Conservation (phyloP, 192 early-diverging fungal genomes). For the Physocladia obscura region DNA sequence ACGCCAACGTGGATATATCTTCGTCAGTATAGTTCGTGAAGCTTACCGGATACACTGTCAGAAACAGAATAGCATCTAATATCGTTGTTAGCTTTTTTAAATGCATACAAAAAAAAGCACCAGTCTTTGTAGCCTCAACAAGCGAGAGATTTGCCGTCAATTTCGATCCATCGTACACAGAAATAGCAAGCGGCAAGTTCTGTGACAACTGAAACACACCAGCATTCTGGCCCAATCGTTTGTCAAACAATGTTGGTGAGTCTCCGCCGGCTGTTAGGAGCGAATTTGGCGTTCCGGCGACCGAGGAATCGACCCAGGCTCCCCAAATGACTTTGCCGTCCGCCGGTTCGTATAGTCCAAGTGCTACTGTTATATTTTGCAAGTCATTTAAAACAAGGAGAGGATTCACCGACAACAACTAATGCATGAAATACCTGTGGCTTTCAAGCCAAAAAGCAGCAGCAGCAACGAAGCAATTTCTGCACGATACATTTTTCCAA, state of each 20-base stretch:
- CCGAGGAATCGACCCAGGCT: constrained; percentile 19
- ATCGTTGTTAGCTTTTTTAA: no score
- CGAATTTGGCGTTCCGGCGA: not conserved
- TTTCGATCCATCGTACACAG: not conserved
- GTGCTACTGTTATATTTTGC: no score
- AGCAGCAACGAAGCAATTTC: no score
- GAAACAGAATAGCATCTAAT: constrained; percentile 24
- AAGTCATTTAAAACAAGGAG: no score
- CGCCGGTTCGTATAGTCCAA: constrained; percentile 26
- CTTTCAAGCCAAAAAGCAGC: no score
- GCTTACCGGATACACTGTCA: constrained; percentile 31
- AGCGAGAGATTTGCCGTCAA: constrained; percentile 14
- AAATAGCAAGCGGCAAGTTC: constrained; percentile 27
- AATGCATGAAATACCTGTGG: no score
- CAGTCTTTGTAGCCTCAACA: constrained; percentile 16
- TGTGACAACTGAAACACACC: constrained; percentile 38
- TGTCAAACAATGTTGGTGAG: constrained; percentile 38
- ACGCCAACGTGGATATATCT: constrained; percentile 16
- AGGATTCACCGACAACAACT: no score
- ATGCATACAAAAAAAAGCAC: not conserved
- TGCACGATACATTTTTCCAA: no score
- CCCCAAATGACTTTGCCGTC: constrained; percentile 23
- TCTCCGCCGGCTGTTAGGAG: constrained; percentile 15
- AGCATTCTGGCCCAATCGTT: constrained; percentile 32
- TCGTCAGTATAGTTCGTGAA: constrained; percentile 15